Evolutionary conservation across 768 basidiomycete genomes (phyloP).

Genomic region (Roridomyces roridus): DNA sequence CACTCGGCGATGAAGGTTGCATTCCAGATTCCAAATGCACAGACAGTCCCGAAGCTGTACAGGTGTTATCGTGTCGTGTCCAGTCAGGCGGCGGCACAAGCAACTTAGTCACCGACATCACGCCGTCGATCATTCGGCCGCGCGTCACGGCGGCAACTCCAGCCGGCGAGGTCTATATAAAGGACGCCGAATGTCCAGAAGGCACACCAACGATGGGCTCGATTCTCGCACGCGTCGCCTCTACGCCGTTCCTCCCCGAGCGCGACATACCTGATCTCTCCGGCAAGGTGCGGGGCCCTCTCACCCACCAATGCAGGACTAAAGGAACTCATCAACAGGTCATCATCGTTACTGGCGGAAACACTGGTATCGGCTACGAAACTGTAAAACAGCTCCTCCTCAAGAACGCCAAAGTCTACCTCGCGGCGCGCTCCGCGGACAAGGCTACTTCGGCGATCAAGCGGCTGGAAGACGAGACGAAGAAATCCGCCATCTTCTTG

Average conservation of each 20-base stretch:
- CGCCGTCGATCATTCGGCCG: too few species aligned
- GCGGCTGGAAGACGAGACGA: not conserved
- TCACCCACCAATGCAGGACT: not conserved
- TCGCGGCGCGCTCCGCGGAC: conserved; percentile 29
- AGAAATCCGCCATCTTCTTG: conserved; percentile 15
- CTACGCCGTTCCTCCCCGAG: not conserved
- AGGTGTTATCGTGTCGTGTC: too few species aligned
- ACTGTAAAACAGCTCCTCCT: conserved; percentile 25
- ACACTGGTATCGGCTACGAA: conserved; percentile 8
- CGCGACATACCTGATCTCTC: conserved; percentile 28
- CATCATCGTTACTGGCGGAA: conserved; percentile 1
- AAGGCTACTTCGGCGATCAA: not conserved
- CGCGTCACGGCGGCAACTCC: too few species aligned
- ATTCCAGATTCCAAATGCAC: too few species aligned
- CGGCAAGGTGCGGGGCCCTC: conserved; percentile 27
- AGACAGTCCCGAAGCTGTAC: too few species aligned
- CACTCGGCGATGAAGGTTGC: too few species aligned
- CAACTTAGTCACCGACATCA: too few species aligned
- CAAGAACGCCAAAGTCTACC: conserved; percentile 38
- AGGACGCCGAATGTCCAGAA: too few species aligned
- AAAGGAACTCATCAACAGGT: not conserved
- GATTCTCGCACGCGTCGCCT: not conserved
- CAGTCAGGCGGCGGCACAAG: too few species aligned
- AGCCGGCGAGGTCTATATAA: too few species aligned
- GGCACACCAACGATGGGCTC: too few species aligned